Conservation (phyloP, 1,284 basidiomycete species). For the Cutaneotrichosporon dermatis region DNA sequence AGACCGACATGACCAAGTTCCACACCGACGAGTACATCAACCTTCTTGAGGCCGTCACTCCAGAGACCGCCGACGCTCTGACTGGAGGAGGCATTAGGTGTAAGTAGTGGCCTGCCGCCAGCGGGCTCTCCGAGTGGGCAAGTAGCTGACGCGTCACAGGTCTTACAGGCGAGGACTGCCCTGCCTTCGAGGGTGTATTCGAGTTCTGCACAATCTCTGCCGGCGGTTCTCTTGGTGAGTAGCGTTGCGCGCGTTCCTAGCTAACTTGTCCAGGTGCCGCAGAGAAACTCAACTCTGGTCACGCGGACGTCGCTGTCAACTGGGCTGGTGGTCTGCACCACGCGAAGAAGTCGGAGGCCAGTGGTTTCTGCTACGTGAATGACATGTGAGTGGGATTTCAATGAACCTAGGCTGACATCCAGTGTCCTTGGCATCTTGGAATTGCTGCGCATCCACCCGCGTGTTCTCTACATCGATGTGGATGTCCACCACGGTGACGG, state of each 20-base stretch:
- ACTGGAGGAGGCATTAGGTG: conserved; percentile 79
- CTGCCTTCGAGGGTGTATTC: conserved; percentile 91
- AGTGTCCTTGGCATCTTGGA: conserved; percentile 88
- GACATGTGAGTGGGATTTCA: conserved; percentile 53
- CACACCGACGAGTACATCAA: conserved; percentile 98
- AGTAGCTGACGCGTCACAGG: conserved; percentile 54
- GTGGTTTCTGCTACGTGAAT: conserved; percentile 96
- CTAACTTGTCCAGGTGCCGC: conserved; percentile 62
- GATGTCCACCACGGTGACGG: conserved; percentile 98
- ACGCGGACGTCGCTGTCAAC: conserved; percentile 89
- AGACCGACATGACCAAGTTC: conserved; percentile 82
- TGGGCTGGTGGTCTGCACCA: conserved; percentile 98
- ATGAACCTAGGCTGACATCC: neutral
- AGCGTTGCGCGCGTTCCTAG: neutral
- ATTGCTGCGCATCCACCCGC: conserved; percentile 66
- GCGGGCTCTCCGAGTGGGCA: too few relatives aligned
- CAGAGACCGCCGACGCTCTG: conserved; percentile 77
- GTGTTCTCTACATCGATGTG: conserved; percentile 96
- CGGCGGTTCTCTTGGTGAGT: conserved; percentile 72
- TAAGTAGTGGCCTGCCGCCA: conserved; percentile 49
- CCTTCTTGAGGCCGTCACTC: conserved; percentile 79
- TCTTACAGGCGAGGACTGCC: conserved; percentile 90
- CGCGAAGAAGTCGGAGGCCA: conserved; percentile 94
- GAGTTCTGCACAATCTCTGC: conserved; percentile 97
- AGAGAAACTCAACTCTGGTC: conserved; percentile 70